A percentile compares a stretch with the other conserved stretches of the same genome.
These are phyloP conservation scores for Fraxinus angustifolia DNA, from an alignment of 305 asterid genomes.

Conservation along the genomic window DNA sequence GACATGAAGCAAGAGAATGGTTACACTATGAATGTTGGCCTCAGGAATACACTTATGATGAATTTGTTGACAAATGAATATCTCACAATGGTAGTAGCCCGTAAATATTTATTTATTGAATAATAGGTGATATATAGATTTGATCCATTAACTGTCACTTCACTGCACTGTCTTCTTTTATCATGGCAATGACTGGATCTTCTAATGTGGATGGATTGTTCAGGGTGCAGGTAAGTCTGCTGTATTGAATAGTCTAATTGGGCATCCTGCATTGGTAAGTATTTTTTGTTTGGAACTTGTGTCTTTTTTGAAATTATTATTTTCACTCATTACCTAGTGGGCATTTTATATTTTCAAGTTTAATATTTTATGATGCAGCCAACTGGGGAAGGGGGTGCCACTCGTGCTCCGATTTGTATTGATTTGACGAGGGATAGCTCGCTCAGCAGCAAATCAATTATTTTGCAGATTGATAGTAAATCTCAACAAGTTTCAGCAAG, in stretches of 20 bases:
- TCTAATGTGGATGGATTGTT: conserved; percentile 27
- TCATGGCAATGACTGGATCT: conserved; percentile 4
- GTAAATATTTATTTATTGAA: background rate
- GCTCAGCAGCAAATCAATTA: conserved; percentile 78
- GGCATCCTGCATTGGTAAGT: conserved; percentile 77
- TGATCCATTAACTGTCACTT: background rate
- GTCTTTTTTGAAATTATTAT: background rate
- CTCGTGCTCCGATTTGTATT: conserved; percentile 96
- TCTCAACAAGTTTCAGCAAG: conserved; percentile 89
- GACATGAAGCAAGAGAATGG: background rate
- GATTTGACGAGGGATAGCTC: conserved; percentile 85
- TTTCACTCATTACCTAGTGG: background rate
- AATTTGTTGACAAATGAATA: background rate
- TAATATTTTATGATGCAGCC: conserved; percentile 51
- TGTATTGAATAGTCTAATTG: conserved; percentile 55
- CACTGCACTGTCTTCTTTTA: conserved; percentile 11
- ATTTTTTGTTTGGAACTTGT: background rate
- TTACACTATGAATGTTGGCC: conserved; percentile 1
- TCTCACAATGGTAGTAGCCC: background rate
- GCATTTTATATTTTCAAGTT: background rate
- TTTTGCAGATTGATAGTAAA: conserved; percentile 92
- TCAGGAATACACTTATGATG: conserved; percentile 4
- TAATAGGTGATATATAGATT: background rate
- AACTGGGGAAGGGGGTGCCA: conserved; percentile 99
- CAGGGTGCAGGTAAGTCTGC: conserved; percentile 90